These are phyloP conservation scores for Penicillium steckii DNA, from an alignment of 495 filamentous ascomycete species.

Conservation along the genomic window DNA sequence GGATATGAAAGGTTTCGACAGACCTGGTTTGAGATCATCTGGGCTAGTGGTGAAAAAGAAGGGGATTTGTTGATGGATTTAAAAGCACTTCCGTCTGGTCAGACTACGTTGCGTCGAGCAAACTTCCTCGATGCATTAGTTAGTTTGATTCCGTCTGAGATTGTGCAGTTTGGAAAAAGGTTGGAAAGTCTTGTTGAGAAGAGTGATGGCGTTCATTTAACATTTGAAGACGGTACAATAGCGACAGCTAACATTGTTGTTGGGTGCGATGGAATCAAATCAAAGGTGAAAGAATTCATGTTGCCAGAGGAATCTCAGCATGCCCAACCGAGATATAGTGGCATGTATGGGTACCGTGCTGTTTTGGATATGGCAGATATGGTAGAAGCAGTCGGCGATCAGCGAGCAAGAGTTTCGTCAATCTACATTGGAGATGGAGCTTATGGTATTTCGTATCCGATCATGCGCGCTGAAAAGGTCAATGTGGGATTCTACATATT, in stretches of 20 bases:
- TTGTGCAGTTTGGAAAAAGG: slow-evolving; percentile 35
- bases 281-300: slow-evolving; percentile 44
- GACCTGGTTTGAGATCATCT: slow-evolving; percentile 31
- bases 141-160: slow-evolving; percentile 47
- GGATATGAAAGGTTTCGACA: slow-evolving; percentile 21
- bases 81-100: slow-evolving; percentile 30
- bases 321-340: slow-evolving; percentile 41
- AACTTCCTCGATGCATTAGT: slow-evolving; percentile 61
- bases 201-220: slow-evolving; percentile 16
- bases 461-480: slow-evolving; percentile 60
- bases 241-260: slow-evolving; percentile 45
- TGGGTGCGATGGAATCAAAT: slow-evolving; percentile 60
- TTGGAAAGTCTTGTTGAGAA: slow-evolving; percentile 19
- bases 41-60: slow-evolving; percentile 20
- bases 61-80: slow-evolving; percentile 30
- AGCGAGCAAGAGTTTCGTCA: slow-evolving; percentile 48
- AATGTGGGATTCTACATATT: slow-evolving; percentile 55
- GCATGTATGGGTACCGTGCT: slow-evolving; percentile 57
- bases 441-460: slow-evolving; percentile 64
- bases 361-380: slow-evolving; percentile 61
- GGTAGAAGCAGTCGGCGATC: slow-evolving; percentile 50
- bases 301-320: slow-evolving; percentile 36
- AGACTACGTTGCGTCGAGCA: slow-evolving; percentile 49
- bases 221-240: slow-evolving; percentile 34
- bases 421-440: slow-evolving; percentile 58